Base-by-base conservation (phyloP, 2,329 filamentous ascomycete species). In the Hypoxylon sp. region DNA sequence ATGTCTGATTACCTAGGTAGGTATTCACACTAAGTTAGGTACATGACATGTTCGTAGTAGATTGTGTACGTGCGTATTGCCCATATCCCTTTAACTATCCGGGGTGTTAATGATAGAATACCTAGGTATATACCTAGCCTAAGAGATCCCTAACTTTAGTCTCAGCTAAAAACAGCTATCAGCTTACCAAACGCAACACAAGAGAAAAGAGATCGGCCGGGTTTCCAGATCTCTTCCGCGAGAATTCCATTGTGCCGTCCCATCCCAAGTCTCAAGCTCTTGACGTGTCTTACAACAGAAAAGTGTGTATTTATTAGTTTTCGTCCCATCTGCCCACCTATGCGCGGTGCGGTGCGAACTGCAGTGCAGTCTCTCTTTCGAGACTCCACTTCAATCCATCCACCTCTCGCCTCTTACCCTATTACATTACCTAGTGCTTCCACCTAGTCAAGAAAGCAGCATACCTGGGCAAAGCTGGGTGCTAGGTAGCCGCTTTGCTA, bases 401-500 rank as follows among this genome's bases (percentile, higher is more conserved):
- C 67, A 64, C 62, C 47, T 68, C 56, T 49, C 50, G 37, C 56
- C 54, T 46, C 59, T 67, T 59, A 62, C 54, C 67, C 64, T 65
- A 54, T 58, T 64, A 34, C 39, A 37, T 13, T 53, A 53, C 50
- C 43, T 44, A 49, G 56, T 65, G 37, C 37, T 20, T 39, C 34
- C 19, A 19, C 34, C 34, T 49, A 68, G 47, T 64, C 57, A 46
- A 67, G 58, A 53, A 67, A 61, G 59, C 64, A 62, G 46, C 53
- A 56, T 64, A 55, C 62, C 43, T 65, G 55, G 63, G 41, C 55
- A 56, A 56, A 17, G 54, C 63, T 65, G 39, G 44, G 24, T 56
- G 46, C 64, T 67, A 65, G 65, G 69, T 70, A 72, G 68, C 68
- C 65, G 70, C 72, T 68, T 68, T 65, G 62, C 60, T 62, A 68